A percentile compares a stretch with the other conserved stretches of the same genome.
These are phyloP conservation scores for Crithidia bombi DNA, from an alignment of 208 protist species.

Conservation along the genomic window DNA sequence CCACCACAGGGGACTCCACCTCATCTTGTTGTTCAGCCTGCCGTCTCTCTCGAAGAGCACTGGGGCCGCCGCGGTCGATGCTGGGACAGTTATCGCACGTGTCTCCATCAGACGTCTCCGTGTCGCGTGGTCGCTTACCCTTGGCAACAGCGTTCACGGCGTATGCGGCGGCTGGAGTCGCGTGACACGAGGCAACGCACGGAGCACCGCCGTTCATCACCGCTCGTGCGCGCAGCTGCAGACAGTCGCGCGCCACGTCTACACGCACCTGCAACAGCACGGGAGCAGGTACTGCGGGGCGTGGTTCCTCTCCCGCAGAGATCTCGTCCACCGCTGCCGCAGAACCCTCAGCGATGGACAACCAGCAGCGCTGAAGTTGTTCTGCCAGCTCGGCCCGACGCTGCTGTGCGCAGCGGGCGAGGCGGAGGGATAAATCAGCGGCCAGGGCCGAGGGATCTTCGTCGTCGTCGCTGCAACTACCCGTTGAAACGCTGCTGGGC, in stretches of 20 bases:
- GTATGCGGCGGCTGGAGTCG: neutral
- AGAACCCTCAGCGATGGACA: no score
- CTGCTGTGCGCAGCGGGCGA: conserved; percentile 20
- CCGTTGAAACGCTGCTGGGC: neutral
- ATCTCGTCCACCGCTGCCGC: no score
- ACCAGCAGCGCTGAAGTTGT: neutral
- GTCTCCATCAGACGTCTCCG: no score
- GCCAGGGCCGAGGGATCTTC: neutral
- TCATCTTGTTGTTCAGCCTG: neutral
- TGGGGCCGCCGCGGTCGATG: no score
- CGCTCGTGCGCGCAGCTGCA: conserved; percentile 31
- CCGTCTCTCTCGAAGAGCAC: neutral
- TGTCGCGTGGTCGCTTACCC: no score
- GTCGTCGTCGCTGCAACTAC: neutral
- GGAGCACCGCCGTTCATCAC: neutral
- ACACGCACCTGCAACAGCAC: conserved; percentile 29
- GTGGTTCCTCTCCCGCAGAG: no score
- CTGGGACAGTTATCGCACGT: no score
- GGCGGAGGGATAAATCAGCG: conserved; percentile 15
- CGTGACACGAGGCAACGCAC: no score
- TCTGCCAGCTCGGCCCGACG: conserved; percentile 15
- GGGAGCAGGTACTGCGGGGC: neutral
- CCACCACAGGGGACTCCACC: conserved; percentile 18
- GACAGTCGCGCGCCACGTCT: conserved; percentile 21
- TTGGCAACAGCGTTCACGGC: conserved; percentile 7